Percentiles rank a stretch among this genome's conserved stretches.
Evolutionary conservation across 768 basidiomycete species (phyloP).

Genomic region (Leccinellum rugosiceps): DNA sequence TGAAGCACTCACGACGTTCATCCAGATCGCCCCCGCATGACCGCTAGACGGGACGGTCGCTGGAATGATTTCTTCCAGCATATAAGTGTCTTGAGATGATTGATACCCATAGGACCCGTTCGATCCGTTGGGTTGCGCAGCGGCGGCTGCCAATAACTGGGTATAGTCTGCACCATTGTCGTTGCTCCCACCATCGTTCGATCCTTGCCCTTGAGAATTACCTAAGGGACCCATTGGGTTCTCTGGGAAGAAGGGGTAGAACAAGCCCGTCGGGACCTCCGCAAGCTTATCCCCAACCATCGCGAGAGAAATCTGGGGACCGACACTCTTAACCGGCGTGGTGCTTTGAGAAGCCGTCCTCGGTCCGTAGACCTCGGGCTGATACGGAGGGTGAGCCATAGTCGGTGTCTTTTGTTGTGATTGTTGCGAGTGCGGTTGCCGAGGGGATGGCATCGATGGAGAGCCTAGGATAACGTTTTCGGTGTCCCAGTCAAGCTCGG

Average conservation of each 20-base stretch:
- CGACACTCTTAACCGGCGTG: constrained; percentile 26
- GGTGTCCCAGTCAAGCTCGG: constrained; percentile 46
- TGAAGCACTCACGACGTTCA: constrained; percentile 41
- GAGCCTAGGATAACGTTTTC: constrained; percentile 32
- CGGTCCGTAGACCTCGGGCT: constrained; percentile 34
- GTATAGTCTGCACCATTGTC: constrained; percentile 42
- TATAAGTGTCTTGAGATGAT: constrained; percentile 57
- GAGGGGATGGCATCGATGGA: constrained; percentile 25
- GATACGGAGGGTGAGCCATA: constrained; percentile 33
- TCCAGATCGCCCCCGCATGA: constrained; percentile 39
- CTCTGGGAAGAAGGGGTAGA: constrained; percentile 80
- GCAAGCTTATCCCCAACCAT: constrained; percentile 41
- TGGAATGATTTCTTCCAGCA: constrained; percentile 64
- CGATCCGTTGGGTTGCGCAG: constrained; percentile 51
- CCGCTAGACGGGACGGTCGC: constrained; percentile 28
- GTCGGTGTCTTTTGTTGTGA: constrained; percentile 38
- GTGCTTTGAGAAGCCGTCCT: constrained; percentile 26
- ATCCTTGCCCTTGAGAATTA: constrained; percentile 15
- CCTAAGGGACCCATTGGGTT: constrained; percentile 29
- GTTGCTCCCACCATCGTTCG: constrained; percentile 15
- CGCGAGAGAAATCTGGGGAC: constrained; percentile 20
- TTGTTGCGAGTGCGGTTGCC: constrained; percentile 25
- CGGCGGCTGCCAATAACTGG: constrained; percentile 56
- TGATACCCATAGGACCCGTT: constrained; percentile 53
- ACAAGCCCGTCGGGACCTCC: constrained; percentile 65